Conservation (phyloP, 2,329 filamentous ascomycete species). For the Colletotrichum tofieldiae region DNA sequence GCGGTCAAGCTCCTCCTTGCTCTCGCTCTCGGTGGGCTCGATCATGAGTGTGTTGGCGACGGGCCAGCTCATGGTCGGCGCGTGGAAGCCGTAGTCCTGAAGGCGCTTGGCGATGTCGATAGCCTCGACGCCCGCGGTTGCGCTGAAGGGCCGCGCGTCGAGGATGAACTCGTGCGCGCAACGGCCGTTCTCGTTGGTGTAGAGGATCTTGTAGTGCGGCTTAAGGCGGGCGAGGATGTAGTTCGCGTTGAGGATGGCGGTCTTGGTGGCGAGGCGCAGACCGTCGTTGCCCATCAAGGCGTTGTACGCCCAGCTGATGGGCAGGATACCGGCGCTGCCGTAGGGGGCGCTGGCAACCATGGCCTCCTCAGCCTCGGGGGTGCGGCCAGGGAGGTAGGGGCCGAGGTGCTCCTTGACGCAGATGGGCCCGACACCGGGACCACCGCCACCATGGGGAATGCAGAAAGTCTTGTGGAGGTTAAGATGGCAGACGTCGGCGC, state of each 20-base stretch:
- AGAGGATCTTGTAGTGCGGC: constrained; percentile 91
- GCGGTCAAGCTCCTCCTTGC: constrained; percentile 91
- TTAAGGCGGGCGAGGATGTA: constrained; percentile 92
- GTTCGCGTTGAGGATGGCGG: constrained; percentile 96
- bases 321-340: constrained; percentile 92
- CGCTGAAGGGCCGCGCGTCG: constrained; percentile 88
- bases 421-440: constrained; percentile 93
- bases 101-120: constrained; percentile 97
- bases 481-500: constrained; percentile 95
- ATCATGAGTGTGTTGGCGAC: constrained; percentile 98
- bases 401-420: constrained; percentile 88
- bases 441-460: constrained; percentile 95
- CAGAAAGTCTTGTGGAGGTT: constrained; percentile 99
- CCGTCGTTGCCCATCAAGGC: constrained; percentile 91
- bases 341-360: constrained; percentile 87
- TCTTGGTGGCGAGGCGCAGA: constrained; percentile 90
- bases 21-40: constrained; percentile 95
- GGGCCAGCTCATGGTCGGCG: constrained; percentile 97
- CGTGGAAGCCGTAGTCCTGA: constrained; percentile 98
- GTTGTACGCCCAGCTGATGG: constrained; percentile 96
- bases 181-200: constrained; percentile 89
- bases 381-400: constrained; percentile 78
- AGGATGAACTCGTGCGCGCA: constrained; percentile 99
- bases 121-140: constrained; percentile 86
- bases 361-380: constrained; percentile 55